A percentile compares a stretch with the other conserved stretches of the same genome.
phyloP scores from a whole-genome alignment of 2,329 filamentous ascomycete genomes.

The Colletotrichum australisinense region DNA sequence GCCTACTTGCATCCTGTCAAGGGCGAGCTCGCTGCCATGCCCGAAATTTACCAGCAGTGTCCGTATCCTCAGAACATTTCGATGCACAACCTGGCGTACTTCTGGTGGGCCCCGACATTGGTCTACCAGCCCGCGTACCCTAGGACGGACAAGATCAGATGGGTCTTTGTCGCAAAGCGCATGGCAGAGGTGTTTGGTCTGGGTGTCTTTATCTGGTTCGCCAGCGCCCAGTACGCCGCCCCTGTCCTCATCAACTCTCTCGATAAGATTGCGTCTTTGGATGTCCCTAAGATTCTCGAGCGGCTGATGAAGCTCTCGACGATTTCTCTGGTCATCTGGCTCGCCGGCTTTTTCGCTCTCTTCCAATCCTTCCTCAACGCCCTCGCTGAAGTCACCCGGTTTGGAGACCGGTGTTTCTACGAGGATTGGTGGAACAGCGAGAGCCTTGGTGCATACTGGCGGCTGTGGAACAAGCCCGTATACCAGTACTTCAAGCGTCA shows the following conservation, averaged over 20 bases:
- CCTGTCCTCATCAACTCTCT: conserved; percentile 91
- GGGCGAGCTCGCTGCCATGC: conserved; percentile 76
- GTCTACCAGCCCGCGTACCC: conserved; percentile 98
- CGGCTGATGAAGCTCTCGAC: conserved; percentile 94
- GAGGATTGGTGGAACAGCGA: conserved; percentile 98
- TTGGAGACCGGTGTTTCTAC: conserved; percentile 95
- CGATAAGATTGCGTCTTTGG: conserved; percentile 84
- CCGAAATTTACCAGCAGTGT: conserved; percentile 83
- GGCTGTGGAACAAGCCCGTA: conserved; percentile 97
- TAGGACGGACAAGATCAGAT: conserved; percentile 82
- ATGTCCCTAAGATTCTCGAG: conserved; percentile 85
- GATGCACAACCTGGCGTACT: conserved; percentile 87
- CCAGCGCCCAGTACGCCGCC: conserved; percentile 92
- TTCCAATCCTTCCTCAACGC: conserved; percentile 96
- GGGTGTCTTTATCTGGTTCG: conserved; percentile 93
- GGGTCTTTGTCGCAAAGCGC: conserved; percentile 88
- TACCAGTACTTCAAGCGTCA: conserved; percentile 97
- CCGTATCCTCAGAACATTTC: conserved; percentile 95
- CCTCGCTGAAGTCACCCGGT: conserved; percentile 87
- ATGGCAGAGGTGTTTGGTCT: conserved; percentile 81
- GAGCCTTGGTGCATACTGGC: conserved; percentile 90
- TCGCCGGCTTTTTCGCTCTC: conserved; percentile 95
- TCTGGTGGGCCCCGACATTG: conserved; percentile 97
- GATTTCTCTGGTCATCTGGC: conserved; percentile 95
- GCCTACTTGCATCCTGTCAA: conserved; percentile 83